Conservation (phyloP, 2,329 filamentous ascomycete species). For the Xylariomycetidae sp. region DNA sequence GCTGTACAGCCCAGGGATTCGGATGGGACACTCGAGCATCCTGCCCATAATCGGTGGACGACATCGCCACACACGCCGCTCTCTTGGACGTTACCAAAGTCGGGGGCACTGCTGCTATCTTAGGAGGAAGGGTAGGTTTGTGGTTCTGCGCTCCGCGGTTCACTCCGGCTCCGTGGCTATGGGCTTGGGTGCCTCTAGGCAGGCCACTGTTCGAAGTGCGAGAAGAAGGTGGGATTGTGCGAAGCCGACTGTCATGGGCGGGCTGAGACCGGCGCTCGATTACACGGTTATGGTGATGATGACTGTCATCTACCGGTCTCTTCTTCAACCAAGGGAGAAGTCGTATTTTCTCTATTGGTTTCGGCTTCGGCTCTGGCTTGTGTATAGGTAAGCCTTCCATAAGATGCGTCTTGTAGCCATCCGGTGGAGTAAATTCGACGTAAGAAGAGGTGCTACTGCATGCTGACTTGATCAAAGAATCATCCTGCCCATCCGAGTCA, state of each 20-base stretch:
- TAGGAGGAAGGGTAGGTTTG: constrained; percentile 5
- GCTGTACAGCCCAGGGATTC: constrained; percentile 2
- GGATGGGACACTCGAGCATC: constrained; percentile 5
- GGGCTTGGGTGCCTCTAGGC: no score
- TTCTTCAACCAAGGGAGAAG: constrained; percentile 23
- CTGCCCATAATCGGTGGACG: constrained; percentile 7
- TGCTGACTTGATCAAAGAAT: constrained; percentile 11
- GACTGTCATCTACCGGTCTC: constrained; percentile 8
- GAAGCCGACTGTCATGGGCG: no score
- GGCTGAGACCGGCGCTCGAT: no score
- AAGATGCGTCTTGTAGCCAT: constrained; percentile 9
- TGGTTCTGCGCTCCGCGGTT: no score
- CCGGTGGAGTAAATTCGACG: constrained; percentile 18
- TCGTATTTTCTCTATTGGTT: no score
- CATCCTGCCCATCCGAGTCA: constrained; percentile 13
- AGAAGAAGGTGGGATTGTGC: no score
- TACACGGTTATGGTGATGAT: no score
- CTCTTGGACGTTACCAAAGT: constrained; percentile 11
- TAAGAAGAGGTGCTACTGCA: constrained; percentile 18
- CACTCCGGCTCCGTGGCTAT: no score
- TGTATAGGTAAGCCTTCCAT: constrained; percentile 11
- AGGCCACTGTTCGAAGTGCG: no score
- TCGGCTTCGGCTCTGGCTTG: no score
- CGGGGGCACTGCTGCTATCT: constrained; percentile 4
- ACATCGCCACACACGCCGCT: constrained; percentile 7